phyloP scores from a whole-genome alignment of 352 stramenopile genomes.

The Pythium guiyangense region DNA sequence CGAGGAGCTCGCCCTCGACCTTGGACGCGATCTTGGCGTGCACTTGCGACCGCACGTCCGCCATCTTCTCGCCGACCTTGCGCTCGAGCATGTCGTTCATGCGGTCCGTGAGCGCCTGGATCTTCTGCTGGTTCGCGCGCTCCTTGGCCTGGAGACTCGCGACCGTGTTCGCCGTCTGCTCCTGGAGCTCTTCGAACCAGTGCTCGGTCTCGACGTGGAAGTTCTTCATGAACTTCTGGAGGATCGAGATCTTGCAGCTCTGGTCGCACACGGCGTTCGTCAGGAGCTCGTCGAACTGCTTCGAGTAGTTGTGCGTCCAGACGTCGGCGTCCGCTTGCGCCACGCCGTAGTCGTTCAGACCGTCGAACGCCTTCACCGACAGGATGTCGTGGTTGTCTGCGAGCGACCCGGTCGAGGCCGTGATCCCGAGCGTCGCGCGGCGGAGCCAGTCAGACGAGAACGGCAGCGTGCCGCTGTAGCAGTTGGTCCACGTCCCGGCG shows the following conservation, averaged over 20 bases:
- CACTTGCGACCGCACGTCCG: slow-evolving; percentile 51
- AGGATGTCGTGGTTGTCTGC: slow-evolving; percentile 85
- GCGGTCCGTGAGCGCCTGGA: slow-evolving; percentile 61
- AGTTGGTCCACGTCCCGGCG: slow-evolving; percentile 49
- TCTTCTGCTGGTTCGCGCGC: slow-evolving; percentile 62
- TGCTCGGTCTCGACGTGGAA: slow-evolving; percentile 82
- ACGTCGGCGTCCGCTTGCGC: slow-evolving; percentile 57
- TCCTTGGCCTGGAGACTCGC: slow-evolving; percentile 73
- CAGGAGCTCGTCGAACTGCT: slow-evolving; percentile 68
- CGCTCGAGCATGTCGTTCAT: slow-evolving; percentile 70
- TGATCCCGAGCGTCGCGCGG: slow-evolving; percentile 60
- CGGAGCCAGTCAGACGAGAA: slow-evolving; percentile 67
- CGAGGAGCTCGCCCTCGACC: slow-evolving; percentile 63
- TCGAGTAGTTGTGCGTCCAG: slow-evolving; percentile 83
- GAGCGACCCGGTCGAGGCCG: slow-evolving; percentile 67
- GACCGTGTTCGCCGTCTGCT: slow-evolving; percentile 74
- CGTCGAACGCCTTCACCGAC: slow-evolving; percentile 56
- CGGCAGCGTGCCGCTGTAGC: slow-evolving; percentile 60
- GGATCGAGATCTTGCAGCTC: slow-evolving; percentile 75
- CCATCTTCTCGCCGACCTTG: slow-evolving; percentile 70
- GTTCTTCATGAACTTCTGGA: slow-evolving; percentile 79
- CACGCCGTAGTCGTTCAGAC: slow-evolving; percentile 52
- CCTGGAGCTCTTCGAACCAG: slow-evolving; percentile 78
- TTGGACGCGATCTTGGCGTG: slow-evolving; percentile 64
- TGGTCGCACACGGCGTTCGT: slow-evolving; percentile 59